These are phyloP conservation scores for Gossypium trilobum DNA, from an alignment of 441 rosid genomes.

Conservation along the genomic window DNA sequence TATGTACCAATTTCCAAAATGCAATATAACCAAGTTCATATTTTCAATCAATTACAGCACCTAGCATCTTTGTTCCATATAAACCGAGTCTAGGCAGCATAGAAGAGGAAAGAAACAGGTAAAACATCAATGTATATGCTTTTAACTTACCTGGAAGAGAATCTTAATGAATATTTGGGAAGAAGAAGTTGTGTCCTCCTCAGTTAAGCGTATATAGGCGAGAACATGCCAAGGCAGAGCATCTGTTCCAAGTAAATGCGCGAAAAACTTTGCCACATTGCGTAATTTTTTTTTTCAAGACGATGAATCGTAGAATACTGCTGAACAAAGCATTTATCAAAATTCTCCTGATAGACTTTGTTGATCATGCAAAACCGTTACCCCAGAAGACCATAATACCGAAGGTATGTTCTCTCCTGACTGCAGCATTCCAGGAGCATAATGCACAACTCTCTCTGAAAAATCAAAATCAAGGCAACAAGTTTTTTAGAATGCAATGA, in stretches of 20 bases:
- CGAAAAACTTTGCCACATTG: constrained; percentile 82
- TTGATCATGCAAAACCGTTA: constrained; percentile 89
- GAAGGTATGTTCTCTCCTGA: constrained; percentile 83
- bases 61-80: background rate
- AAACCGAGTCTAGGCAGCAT: background rate
- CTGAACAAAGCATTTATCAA: constrained; percentile 76
- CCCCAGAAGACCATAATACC: constrained; percentile 76
- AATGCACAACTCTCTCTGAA: constrained; percentile 79
- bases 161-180: constrained; percentile 87
- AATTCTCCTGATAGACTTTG: constrained; percentile 72
- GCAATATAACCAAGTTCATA: background rate
- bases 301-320: constrained; percentile 87
- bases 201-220: constrained; percentile 65
- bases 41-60: background rate
- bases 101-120: background rate
- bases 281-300: constrained; percentile 79
- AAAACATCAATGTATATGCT: background rate
- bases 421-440: constrained; percentile 93
- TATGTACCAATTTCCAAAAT: background rate
- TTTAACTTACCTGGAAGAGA: constrained; percentile 66
- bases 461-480: constrained; percentile 3
- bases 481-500: background rate
- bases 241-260: constrained; percentile 76
- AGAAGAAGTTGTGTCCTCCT: constrained; percentile 85
- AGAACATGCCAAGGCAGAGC: constrained; percentile 89